phyloP scores from a whole-genome alignment of 1,139 yeast species.

The Candida sojae region DNA sequence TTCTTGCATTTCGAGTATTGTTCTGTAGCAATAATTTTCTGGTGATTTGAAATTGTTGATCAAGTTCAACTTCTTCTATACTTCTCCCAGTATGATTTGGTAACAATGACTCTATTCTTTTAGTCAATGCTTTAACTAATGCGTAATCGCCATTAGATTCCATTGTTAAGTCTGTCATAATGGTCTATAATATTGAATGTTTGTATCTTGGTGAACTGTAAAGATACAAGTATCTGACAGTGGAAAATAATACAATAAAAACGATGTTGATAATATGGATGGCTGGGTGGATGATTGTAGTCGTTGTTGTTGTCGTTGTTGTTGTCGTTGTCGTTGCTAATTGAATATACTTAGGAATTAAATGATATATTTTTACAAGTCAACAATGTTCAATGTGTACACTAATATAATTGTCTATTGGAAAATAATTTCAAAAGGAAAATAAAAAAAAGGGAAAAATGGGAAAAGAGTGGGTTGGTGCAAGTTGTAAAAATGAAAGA shows the following conservation, averaged over 20 bases:
- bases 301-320: too few relatives aligned
- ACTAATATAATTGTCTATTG: too few relatives aligned
- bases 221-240: not conserved
- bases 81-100: constrained; percentile 44
- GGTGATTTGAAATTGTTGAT: constrained; percentile 40
- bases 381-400: too few relatives aligned
- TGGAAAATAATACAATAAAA: not conserved
- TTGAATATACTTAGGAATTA: too few relatives aligned
- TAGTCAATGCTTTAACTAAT: constrained; percentile 23
- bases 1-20: constrained; percentile 16
- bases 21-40: constrained; percentile 30
- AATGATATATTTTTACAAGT: too few relatives aligned
- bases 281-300: too few relatives aligned
- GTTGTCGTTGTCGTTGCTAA: too few relatives aligned
- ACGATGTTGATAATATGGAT: not conserved
- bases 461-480: too few relatives aligned
- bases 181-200: constrained; percentile 1
- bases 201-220: too few relatives aligned
- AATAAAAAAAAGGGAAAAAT: too few relatives aligned
- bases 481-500: too few relatives aligned
- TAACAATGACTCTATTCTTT: constrained; percentile 35
- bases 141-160: not conserved
- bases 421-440: too few relatives aligned
- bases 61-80: constrained; percentile 45
- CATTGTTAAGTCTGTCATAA: not conserved